phyloP scores from a whole-genome alignment of 176 grass and related monocot species.

The Rhynchospora breviuscula region DNA sequence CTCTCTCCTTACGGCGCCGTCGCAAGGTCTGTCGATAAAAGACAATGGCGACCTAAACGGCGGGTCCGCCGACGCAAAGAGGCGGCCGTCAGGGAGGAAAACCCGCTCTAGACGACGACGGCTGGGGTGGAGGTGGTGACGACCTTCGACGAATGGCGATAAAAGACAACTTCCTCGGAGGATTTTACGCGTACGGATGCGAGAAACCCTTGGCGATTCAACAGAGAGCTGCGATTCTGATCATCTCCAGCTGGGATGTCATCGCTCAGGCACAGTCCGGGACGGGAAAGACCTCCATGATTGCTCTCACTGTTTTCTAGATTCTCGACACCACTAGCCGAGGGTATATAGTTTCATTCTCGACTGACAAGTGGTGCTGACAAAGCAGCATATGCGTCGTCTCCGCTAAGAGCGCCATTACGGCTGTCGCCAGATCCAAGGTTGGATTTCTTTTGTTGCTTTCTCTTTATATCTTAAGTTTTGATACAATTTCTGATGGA shows the following conservation, averaged over 20 bases:
- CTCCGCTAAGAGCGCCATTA: too few species aligned
- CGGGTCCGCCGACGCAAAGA: constrained; percentile 23
- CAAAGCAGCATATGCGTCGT: too few species aligned
- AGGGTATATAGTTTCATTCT: constrained; percentile 43
- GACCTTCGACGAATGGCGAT: constrained; percentile 95
- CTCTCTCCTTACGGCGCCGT: too few species aligned
- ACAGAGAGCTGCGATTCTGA: constrained; percentile 83
- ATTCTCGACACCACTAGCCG: constrained; percentile 62
- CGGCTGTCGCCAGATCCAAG: too few species aligned
- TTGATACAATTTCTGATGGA: too few species aligned
- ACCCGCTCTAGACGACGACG: constrained; percentile 58
- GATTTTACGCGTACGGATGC: constrained; percentile 88
- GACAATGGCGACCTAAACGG: constrained; percentile 36
- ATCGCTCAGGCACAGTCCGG: constrained; percentile 95
- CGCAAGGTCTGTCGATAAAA: too few species aligned
- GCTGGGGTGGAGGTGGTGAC: constrained; percentile 76
- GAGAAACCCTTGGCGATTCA: constrained; percentile 99
- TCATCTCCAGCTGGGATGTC: constrained; percentile 76
- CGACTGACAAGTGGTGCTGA: too few species aligned
- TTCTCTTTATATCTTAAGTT: too few species aligned
- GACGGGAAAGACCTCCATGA: constrained; percentile 93
- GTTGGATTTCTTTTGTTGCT: too few species aligned
- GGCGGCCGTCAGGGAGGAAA: constrained; percentile 38
- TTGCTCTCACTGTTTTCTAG: constrained; percentile 84
- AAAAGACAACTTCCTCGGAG: constrained; percentile 79